Percentiles rank a stretch among this genome's conserved stretches.
Conservation (phyloP, 2,329 filamentous ascomycete genomes). For the Aspergillus pseudotamarii region DNA sequence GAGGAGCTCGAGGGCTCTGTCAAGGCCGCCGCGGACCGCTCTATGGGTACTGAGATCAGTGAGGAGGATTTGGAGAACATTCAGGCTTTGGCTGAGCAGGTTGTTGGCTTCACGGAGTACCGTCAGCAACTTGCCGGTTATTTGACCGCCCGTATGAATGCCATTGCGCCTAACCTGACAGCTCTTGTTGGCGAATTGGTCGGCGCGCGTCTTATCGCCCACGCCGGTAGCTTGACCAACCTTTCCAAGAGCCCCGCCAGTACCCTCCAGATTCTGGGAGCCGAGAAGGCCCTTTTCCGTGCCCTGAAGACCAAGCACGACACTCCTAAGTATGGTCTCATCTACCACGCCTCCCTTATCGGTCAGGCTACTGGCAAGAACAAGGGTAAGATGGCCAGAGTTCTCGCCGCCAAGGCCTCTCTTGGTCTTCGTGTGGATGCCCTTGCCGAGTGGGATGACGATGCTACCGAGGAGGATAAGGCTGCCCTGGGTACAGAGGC, state of each 20-base stretch:
- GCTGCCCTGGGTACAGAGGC: slow-evolving; percentile 72
- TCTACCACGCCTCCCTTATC: slow-evolving; percentile 90
- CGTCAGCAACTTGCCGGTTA: slow-evolving; percentile 85
- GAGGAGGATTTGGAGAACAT: slow-evolving; percentile 93
- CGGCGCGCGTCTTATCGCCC: slow-evolving; percentile 90
- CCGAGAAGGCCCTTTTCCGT: slow-evolving; percentile 97
- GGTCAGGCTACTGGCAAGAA: slow-evolving; percentile 97
- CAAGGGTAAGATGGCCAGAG: slow-evolving; percentile 98
- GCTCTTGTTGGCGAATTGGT: slow-evolving; percentile 91
- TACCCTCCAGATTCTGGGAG: slow-evolving; percentile 96
- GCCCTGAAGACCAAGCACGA: slow-evolving; percentile 99
- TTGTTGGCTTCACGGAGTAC: slow-evolving; percentile 89
- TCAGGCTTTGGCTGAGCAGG: slow-evolving; percentile 85
- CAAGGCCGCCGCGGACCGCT: slow-evolving; percentile 93
- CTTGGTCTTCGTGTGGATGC: slow-evolving; percentile 93
- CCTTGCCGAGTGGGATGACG: slow-evolving; percentile 74
- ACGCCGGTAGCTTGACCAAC: slow-evolving; percentile 91
- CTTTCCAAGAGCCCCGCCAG: slow-evolving; percentile 93
- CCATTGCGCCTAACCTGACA: slow-evolving; percentile 94
- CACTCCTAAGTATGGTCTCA: slow-evolving; percentile 96
- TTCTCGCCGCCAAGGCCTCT: slow-evolving; percentile 90
- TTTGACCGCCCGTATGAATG: slow-evolving; percentile 89
- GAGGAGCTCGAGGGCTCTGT: slow-evolving; percentile 92
- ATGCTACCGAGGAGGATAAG: slow-evolving; percentile 86
- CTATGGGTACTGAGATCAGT: slow-evolving; percentile 97